Evolutionary conservation across 345 rosid genomes (phyloP), one percentile per base, ranked within the genome.

Genomic region (Aethionema arabicum): DNA sequence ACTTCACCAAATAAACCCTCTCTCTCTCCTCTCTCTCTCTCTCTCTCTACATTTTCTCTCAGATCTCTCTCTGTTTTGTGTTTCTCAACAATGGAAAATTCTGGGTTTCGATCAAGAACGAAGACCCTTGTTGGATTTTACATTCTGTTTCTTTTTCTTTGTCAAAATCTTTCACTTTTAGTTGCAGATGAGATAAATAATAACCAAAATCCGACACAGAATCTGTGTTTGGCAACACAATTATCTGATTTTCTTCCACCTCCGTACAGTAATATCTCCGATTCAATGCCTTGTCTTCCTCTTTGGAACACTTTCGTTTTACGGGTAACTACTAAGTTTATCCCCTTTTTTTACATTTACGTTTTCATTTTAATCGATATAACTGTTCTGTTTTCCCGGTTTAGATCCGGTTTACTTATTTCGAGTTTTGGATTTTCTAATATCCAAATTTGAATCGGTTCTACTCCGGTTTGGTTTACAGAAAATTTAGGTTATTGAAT

Each of bases 251-350:
- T 89, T 43, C 95, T 89, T 58, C 84, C 93, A 52, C 96, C 93
- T 5, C 96, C 98, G 0, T 89, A 87, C 56, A 77, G 74, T 44
- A 89, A 84, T 54, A 59, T 82, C 56, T 79, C 97, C 15, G 80
- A 79, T 45, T 30, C 51, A 4, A 68, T 84, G 72, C 57, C 73
- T 1, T 89, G 98, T 65, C 50, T 79, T 41, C 89, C 89, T 12
- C 59, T 89, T 54, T 89, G 98, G 98, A 84, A 92, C 76, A 80
- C 79, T 52, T 85, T 82, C 52, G 62, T 85, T 61, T 76, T 92
- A 70, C 74, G 95, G 81, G 98, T 92, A 82, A 82, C 74, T 58
- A 43, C 10, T 11, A 9, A 44, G 10, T 5, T 1, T 3, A 47
- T 30, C 4, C 27, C 4, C 14, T 11, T 44, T 11, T 44, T 15